These are phyloP conservation scores for Diaporthe sp. DNA, from an alignment of 2,329 filamentous ascomycete species.

Conservation along the genomic window DNA sequence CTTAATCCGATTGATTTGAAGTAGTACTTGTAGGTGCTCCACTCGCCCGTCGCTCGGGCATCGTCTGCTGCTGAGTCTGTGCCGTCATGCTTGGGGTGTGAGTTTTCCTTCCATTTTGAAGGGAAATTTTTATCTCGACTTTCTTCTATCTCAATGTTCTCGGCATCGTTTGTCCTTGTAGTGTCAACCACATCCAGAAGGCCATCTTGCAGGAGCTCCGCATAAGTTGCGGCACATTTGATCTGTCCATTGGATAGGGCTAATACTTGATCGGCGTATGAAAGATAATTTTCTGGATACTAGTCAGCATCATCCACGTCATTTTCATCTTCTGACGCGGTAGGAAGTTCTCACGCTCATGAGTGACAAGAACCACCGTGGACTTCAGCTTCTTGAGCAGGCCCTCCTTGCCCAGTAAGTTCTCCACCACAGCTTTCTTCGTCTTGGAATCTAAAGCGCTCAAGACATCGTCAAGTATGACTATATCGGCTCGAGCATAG, in stretches of 20 bases:
- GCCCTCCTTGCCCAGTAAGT: constrained; percentile 49
- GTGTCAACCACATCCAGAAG: background rate
- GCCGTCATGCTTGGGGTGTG: background rate
- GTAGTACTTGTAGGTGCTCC: background rate
- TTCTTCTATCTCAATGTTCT: background rate
- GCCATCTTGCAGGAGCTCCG: background rate
- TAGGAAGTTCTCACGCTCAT: constrained; percentile 45
- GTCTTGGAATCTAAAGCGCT: constrained; percentile 53
- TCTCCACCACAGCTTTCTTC: constrained; percentile 46
- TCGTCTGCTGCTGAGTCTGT: background rate
- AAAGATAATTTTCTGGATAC: constrained; percentile 44
- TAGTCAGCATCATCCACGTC: constrained; percentile 47
- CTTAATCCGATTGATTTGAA: background rate
- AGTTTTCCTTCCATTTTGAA: background rate
- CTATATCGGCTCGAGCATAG: constrained; percentile 47
- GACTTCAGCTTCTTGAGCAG: constrained; percentile 46
- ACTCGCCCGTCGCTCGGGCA: background rate
- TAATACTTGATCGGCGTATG: background rate
- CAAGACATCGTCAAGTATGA: constrained; percentile 53
- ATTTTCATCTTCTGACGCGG: too few relatives aligned
- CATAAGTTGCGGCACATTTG: background rate
- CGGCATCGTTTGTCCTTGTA: background rate
- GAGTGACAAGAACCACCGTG: constrained; percentile 51
- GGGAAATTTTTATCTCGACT: background rate
- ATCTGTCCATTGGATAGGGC: background rate